Evolutionary conservation across 1,284 basidiomycete genomes (phyloP).

Genomic region (Ceratobasidium sp.): DNA sequence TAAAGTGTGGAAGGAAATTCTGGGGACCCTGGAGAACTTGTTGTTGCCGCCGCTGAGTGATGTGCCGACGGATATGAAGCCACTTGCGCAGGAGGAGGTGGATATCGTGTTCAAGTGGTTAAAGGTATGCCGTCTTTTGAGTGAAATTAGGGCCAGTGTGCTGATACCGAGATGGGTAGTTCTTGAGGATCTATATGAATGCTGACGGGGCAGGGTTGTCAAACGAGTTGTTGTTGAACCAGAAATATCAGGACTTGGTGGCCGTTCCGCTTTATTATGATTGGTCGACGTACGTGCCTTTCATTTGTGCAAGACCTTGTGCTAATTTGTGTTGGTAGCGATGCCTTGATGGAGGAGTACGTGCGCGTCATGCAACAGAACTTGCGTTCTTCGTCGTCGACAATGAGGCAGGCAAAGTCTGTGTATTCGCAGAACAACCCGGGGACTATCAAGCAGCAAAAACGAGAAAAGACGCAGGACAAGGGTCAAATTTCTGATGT

Average conservation of each 20-base stretch:
- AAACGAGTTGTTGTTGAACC: constrained; percentile 90
- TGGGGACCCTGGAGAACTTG: constrained; percentile 88
- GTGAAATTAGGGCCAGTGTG: not conserved
- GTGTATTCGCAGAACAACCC: constrained; percentile 91
- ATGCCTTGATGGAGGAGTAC: constrained; percentile 95
- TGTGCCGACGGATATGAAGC: constrained; percentile 89
- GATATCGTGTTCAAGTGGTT: constrained; percentile 99
- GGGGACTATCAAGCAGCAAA: constrained; percentile 95
- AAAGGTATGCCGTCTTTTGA: constrained; percentile 68
- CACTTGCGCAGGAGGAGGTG: constrained; percentile 93
- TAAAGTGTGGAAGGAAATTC: constrained; percentile 96
- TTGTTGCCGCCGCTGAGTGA: constrained; percentile 94
- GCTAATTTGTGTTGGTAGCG: constrained; percentile 62
- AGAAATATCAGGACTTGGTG: constrained; percentile 93
- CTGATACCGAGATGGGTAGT: constrained; percentile 63
- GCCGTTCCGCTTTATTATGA: constrained; percentile 95
- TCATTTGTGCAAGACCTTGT: constrained; percentile 42
- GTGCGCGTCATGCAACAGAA: constrained; percentile 92
- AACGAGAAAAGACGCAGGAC: constrained; percentile 89
- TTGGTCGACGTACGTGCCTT: constrained; percentile 80
- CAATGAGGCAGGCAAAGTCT: constrained; percentile 90
- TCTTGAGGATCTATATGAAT: constrained; percentile 95
- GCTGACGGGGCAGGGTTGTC: constrained; percentile 93
- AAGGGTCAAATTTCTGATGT: constrained; percentile 81
- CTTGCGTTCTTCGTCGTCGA: constrained; percentile 70